These are phyloP conservation scores for Beta vulgaris DNA, from an alignment of 148 eudicot species.

Conservation along the genomic window DNA sequence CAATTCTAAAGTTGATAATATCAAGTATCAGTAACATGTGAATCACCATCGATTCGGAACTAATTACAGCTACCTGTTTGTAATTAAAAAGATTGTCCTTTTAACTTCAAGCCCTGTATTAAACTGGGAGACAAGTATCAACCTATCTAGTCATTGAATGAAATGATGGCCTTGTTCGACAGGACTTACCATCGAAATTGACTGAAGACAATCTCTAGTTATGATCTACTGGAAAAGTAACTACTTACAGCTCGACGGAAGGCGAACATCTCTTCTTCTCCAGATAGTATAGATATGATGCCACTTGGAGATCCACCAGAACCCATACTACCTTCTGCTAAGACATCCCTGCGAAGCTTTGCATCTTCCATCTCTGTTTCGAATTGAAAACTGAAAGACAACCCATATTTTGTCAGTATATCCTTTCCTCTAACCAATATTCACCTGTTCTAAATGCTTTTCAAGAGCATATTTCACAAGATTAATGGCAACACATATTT, in stretches of 20 bases:
- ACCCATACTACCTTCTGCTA: slow-evolving; percentile 69
- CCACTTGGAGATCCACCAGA: slow-evolving; percentile 66
- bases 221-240: background rate
- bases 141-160: background rate
- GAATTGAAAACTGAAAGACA: slow-evolving; percentile 78
- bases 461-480: background rate
- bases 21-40: too few species aligned
- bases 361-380: slow-evolving; percentile 90
- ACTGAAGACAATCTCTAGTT: background rate
- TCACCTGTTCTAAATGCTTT: background rate
- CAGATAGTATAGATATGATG: slow-evolving; percentile 74
- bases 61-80: too few species aligned
- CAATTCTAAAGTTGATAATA: too few species aligned
- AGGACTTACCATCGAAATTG: background rate
- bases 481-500: background rate
- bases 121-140: background rate
- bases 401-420: background rate
- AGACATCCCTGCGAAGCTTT: slow-evolving; percentile 83
- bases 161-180: background rate
- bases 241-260: slow-evolving; percentile 86
- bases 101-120: background rate
- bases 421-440: background rate
- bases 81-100: too few species aligned
- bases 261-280: slow-evolving; percentile 94
- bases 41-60: too few species aligned